Base-by-base conservation (phyloP, 257 asterid genomes). In the Penstemon barbatus region DNA sequence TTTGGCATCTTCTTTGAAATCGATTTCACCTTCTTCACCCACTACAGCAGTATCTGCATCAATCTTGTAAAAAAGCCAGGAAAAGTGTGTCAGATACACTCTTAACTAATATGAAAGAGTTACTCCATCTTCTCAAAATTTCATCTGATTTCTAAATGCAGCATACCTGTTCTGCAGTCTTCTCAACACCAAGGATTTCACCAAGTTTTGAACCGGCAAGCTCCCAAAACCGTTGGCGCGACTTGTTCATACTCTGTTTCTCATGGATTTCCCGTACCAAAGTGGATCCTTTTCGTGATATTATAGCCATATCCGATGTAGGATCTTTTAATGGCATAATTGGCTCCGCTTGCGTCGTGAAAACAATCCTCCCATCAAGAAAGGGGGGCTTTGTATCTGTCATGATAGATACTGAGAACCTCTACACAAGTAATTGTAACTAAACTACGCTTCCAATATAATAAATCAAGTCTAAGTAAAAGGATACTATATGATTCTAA, bases 151-250 rank as follows among this genome's bases (percentile, higher is more conserved):
- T 18, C 9, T 53, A 41, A 57, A 9, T 50, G 68, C 46, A 57
- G 71, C 79, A 59, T 78, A 87, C 98, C 87, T 91, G 98, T 59
- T 89, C 98, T 43, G 91, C 90, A 61, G 92, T 84, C 82, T 91
- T 91, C 84, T 94, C 97, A 71, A 94, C 97, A 39, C 99, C 99
- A 69, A 94, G 96, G 76, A 91, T 94, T 50, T 94, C 83, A 56
- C 99, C 99, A 3, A 91, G 85, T 76, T 89, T 89, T 44, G 99
- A 91, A 74, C 97, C 99, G 69, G 99, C 97, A 68, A 94, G 97
- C 78, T 94, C 99, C 99, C 97, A 94, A 79, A 94, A 94, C 13
- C 97, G 89, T 72, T 94, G 97, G 5, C 99, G 89, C 19, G 99
- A 94, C 83, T 94, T 94, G 72, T 83, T 86, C 85, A 75, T 74